phyloP scores from a whole-genome alignment of 257 asterid genomes.

The Solanum corneliomulleri region DNA sequence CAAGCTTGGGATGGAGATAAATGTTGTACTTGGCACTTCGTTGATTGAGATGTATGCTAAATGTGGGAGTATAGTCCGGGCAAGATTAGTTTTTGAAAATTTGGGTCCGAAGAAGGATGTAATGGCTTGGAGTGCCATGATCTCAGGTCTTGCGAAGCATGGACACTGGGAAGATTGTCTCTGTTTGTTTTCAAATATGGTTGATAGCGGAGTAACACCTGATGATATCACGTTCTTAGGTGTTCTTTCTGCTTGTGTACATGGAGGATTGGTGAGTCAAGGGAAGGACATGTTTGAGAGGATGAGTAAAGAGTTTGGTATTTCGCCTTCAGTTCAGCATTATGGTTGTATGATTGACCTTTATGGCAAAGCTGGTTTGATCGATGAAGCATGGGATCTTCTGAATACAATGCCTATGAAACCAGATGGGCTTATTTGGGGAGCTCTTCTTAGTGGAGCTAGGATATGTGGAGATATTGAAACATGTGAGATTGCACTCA shows the following conservation, averaged over 20 bases:
- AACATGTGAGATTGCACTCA: constrained; percentile 1
- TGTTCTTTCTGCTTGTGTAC: constrained; percentile 13
- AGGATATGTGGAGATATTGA: constrained; percentile 2
- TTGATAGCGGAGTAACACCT: not conserved
- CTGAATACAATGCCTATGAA: constrained; percentile 6
- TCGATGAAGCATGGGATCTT: constrained; percentile 5
- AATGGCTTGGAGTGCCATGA: constrained; percentile 8
- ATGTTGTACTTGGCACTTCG: constrained; percentile 5
- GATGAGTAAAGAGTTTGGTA: constrained; percentile 1
- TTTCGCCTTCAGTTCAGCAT: constrained; percentile 9
- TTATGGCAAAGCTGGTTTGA: constrained; percentile 1
- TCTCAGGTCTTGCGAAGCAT: constrained; percentile 11
- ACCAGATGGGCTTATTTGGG: constrained; percentile 10
- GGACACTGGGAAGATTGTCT: constrained; percentile 4
- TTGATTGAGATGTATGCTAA: constrained; percentile 15
- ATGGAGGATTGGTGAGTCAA: constrained; percentile 1
- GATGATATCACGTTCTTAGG: constrained; percentile 3
- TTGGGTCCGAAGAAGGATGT: constrained; percentile 1
- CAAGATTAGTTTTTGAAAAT: constrained; percentile 3
- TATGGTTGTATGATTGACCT: constrained; percentile 15
- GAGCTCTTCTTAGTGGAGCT: constrained; percentile 4
- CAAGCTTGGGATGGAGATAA: not conserved
- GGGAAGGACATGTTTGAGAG: constrained; percentile 5
- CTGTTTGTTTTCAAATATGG: constrained; percentile 1
- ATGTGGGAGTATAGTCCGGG: constrained; percentile 12